phyloP scores from a whole-genome alignment of 2,329 filamentous ascomycete species.

The Pestalotiopsis sp. region DNA sequence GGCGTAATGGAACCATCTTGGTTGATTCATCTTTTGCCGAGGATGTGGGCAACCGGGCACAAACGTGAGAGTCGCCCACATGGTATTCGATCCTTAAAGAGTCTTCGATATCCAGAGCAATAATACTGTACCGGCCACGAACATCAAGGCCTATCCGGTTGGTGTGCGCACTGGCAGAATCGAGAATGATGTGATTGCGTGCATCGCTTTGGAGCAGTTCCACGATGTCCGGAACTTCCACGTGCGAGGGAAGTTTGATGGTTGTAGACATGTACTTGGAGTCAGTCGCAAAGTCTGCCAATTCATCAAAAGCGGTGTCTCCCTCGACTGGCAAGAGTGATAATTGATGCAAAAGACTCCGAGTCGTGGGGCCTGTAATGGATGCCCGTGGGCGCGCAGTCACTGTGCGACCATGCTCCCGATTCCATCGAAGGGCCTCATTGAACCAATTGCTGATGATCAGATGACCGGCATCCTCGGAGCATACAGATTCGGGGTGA shows the following conservation, averaged over 20 bases:
- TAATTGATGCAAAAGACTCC: conserved; percentile 34
- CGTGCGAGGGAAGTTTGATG: conserved; percentile 45
- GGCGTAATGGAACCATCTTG: conserved; percentile 30
- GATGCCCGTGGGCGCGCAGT: background rate
- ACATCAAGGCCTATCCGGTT: conserved; percentile 45
- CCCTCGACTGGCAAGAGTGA: background rate
- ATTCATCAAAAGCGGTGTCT: background rate
- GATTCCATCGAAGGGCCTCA: conserved; percentile 62
- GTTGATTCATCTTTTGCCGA: conserved; percentile 17
- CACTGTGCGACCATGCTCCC: conserved; percentile 16
- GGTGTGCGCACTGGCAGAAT: conserved; percentile 59
- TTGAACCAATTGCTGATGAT: conserved; percentile 79
- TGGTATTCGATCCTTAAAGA: conserved; percentile 61
- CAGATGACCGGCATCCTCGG: conserved; percentile 64
- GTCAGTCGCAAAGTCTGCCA: conserved; percentile 16
- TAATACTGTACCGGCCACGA: conserved; percentile 71
- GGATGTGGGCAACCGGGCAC: conserved; percentile 24
- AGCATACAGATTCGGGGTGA: conserved; percentile 88
- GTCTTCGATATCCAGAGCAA: conserved; percentile 65
- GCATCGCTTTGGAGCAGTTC: conserved; percentile 46
- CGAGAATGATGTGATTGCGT: conserved; percentile 57
- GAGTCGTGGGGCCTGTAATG: conserved; percentile 27
- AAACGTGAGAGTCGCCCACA: conserved; percentile 47
- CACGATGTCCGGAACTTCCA: conserved; percentile 57
- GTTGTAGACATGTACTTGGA: conserved; percentile 41